Evolutionary conservation across 352 stramenopile species (phyloP).

Genomic region (Pythium insidiosum): DNA sequence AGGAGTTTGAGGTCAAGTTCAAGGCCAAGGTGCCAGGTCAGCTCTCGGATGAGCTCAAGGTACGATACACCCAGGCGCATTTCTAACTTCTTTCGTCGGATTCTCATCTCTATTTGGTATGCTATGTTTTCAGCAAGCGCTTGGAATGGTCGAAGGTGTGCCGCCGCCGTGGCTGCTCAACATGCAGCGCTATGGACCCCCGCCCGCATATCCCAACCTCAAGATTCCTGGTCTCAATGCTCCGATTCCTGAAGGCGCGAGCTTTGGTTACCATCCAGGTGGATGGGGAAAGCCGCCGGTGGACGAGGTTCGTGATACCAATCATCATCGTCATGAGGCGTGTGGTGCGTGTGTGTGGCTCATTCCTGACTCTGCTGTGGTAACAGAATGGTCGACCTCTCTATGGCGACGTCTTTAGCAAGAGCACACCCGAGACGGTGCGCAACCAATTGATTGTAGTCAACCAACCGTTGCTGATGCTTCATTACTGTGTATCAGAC

Average conservation of each 20-base stretch:
- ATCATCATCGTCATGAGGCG: background rate
- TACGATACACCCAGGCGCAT: no score
- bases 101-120: no score
- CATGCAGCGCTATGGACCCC: slow-evolving; percentile 97
- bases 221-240: slow-evolving; percentile 97
- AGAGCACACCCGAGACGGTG: slow-evolving; percentile 19
- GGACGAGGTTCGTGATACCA: slow-evolving; percentile 49
- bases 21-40: slow-evolving; percentile 87
- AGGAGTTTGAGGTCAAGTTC: slow-evolving; percentile 92
- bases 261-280: slow-evolving; percentile 95
- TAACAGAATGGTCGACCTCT: slow-evolving; percentile 90
- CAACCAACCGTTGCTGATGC: no score
- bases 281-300: slow-evolving; percentile 98
- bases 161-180: slow-evolving; percentile 98
- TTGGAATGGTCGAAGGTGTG: slow-evolving; percentile 91
- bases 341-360: background rate
- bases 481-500: slow-evolving; percentile 9
- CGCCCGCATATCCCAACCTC: slow-evolving; percentile 94
- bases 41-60: slow-evolving; percentile 79
- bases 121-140: slow-evolving; percentile 50
- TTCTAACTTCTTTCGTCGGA: slow-evolving; percentile 3
- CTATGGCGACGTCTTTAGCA: slow-evolving; percentile 95
- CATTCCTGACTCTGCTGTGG: no score
- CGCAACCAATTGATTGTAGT: no score
- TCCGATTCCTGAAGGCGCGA: slow-evolving; percentile 90